Base-by-base conservation (phyloP, 371 early-diverging fungal species). In the Mortierella polycephala region DNA sequence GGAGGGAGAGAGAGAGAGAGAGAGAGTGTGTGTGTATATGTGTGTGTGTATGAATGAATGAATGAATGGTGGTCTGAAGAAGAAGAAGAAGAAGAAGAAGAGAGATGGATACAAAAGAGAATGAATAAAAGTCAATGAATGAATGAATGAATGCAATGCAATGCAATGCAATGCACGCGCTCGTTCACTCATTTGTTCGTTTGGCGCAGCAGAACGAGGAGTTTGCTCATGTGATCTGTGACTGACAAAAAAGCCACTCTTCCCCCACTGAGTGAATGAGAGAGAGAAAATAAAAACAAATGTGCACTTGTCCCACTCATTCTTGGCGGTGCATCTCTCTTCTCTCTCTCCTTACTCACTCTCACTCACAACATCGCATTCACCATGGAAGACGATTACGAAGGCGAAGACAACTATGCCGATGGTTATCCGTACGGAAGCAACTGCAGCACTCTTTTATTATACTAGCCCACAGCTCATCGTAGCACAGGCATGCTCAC, bases 351-450 rank as follows among this genome's bases (percentile, higher is more conserved):
- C 4, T 30, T 4, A 30, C 47, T 47, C 47, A 14, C 47, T 47
- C 11, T n/a, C n/a, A 55, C 40, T 45, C 39, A 62, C 42, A 50
- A 13, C 18, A 30, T 4, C 30, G 30, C 20, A 14, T 18, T 55
- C 65, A 74, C 44, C 49, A 74, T 74, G 75, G 69, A 70, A 9
- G 67, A 70, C 67, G 71, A 75, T 39, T 62, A 61, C 66, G 63
- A 75, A 30, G 66, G 62, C 41, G 63, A 75, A 7, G 49, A 69
- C 55, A 44, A 75, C 62, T 18, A 65, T 50, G 60, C 30, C 16
- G 64, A 60, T 39, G 58, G 74, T 18, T 74, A 74, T 65, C 69
- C 69, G 74, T 74, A 74, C n/a, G 69, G 40, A 57, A 13, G n/a
- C 49, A 51, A 7, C 40, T 58, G 18, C 58, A 44, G 8, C 54